Evolutionary conservation across 2,329 filamentous ascomycete species (phyloP).

Genomic region (Microdochium nivale): DNA sequence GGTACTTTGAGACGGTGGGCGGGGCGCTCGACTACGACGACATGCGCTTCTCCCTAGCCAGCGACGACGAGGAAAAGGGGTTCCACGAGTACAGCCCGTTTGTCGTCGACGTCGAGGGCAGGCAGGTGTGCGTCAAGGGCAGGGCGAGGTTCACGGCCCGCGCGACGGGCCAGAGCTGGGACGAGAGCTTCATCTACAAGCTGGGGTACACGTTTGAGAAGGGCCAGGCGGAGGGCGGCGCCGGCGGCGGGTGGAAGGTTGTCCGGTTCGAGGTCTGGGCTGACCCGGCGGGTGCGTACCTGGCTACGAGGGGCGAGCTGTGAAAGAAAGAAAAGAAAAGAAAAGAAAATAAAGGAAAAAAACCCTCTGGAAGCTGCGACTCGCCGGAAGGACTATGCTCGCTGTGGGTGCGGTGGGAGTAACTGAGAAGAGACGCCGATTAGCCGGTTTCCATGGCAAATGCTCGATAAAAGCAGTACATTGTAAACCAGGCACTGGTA

Average conservation of each 20-base stretch:
- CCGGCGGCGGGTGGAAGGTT: not conserved
- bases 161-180: not conserved
- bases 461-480: no score
- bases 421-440: no score
- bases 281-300: not conserved
- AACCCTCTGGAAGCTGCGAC: no score
- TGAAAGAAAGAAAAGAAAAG: no score
- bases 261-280: not conserved
- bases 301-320: not conserved
- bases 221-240: not conserved
- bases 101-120: not conserved
- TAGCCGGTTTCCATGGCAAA: no score
- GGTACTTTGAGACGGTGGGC: not conserved
- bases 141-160: not conserved
- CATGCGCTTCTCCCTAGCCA: not conserved
- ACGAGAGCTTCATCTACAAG: constrained; percentile 1
- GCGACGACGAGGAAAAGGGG: not conserved
- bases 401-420: no score
- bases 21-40: not conserved
- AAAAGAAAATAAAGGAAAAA: no score
- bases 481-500: no score
- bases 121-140: not conserved
- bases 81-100: not conserved
- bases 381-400: no score
- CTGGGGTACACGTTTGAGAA: not conserved